These are phyloP conservation scores for Penicillium antarcticum DNA, from an alignment of 495 filamentous ascomycete genomes.

Conservation along the genomic window DNA sequence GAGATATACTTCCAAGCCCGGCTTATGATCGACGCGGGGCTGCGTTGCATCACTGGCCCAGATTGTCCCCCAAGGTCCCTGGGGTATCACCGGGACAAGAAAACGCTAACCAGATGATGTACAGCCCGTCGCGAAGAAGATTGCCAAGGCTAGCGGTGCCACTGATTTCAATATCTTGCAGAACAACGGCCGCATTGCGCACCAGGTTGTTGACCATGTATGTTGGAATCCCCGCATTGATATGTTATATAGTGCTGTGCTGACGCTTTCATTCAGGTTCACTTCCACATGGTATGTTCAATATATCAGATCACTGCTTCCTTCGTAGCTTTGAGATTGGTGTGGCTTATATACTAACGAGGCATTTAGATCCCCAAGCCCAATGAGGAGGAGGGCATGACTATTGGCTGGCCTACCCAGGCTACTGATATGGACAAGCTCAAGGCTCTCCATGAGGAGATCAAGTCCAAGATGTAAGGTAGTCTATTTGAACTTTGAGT, in stretches of 20 bases:
- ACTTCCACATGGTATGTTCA: constrained; percentile 82
- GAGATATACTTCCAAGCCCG: not conserved
- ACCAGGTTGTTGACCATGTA: constrained; percentile 93
- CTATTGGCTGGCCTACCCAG: constrained; percentile 76
- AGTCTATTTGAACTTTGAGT: not conserved
- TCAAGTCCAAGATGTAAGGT: constrained; percentile 84
- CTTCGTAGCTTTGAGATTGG: not conserved
- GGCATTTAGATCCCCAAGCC: constrained; percentile 84
- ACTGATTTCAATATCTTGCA: constrained; percentile 89
- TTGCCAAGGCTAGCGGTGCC: constrained; percentile 73
- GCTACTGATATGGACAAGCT: constrained; percentile 76
- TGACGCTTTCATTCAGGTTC: constrained; percentile 52
- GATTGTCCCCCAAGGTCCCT: constrained; percentile 18
- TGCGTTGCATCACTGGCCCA: not conserved
- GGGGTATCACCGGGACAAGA: not conserved
- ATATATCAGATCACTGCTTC: not conserved
- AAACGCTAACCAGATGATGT: constrained; percentile 5
- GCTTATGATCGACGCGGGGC: not conserved
- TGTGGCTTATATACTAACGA: constrained; percentile 9
- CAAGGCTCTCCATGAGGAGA: constrained; percentile 72
- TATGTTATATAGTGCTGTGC: not conserved
- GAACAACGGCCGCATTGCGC: constrained; percentile 92
- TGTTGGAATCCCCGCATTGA: constrained; percentile 29
- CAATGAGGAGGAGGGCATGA: constrained; percentile 75
- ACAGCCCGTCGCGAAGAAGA: constrained; percentile 82